Evolutionary conservation across 1,139 yeast species (phyloP).

Genomic region (Taphrina populina): DNA sequence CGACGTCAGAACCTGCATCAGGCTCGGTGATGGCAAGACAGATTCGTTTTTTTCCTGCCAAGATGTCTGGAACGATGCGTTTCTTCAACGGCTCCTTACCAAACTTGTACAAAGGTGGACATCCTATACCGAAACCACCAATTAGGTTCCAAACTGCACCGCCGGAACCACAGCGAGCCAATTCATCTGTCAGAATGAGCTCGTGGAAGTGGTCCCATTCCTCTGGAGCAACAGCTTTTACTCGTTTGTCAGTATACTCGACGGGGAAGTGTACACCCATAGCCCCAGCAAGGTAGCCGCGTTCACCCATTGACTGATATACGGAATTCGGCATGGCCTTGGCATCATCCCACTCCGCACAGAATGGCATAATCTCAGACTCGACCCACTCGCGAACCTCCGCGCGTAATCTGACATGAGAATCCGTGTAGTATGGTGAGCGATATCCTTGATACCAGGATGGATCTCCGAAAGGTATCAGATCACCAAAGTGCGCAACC

Average conservation of each 20-base stretch:
- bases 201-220: slow-evolving; percentile 91
- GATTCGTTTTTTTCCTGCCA: slow-evolving; percentile 47
- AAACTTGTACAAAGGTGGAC: slow-evolving; percentile 47
- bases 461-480: slow-evolving; percentile 52
- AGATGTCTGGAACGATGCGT: slow-evolving; percentile 46
- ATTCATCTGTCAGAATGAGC: slow-evolving; percentile 67
- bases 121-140: slow-evolving; percentile 48
- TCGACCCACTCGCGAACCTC: slow-evolving; percentile 50
- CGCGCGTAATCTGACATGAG: slow-evolving; percentile 47
- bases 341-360: slow-evolving; percentile 50
- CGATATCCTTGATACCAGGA: slow-evolving; percentile 49
- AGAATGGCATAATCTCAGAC: slow-evolving; percentile 46
- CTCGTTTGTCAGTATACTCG: slow-evolving; percentile 44
- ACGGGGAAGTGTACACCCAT: slow-evolving; percentile 46
- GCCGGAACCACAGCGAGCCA: slow-evolving; percentile 46
- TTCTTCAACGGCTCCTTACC: slow-evolving; percentile 43
- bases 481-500: slow-evolving; percentile 46
- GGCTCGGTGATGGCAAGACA: slow-evolving; percentile 50
- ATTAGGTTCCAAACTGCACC: slow-evolving; percentile 47
- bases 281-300: slow-evolving; percentile 42
- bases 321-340: slow-evolving; percentile 45
- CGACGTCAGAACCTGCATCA: slow-evolving; percentile 51
- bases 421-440: slow-evolving; percentile 48
- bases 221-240: slow-evolving; percentile 46
- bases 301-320: slow-evolving; percentile 39